Evolutionary conservation across 192 early-diverging fungal species (phyloP).

Genomic region (Mortierella hygrophila): DNA sequence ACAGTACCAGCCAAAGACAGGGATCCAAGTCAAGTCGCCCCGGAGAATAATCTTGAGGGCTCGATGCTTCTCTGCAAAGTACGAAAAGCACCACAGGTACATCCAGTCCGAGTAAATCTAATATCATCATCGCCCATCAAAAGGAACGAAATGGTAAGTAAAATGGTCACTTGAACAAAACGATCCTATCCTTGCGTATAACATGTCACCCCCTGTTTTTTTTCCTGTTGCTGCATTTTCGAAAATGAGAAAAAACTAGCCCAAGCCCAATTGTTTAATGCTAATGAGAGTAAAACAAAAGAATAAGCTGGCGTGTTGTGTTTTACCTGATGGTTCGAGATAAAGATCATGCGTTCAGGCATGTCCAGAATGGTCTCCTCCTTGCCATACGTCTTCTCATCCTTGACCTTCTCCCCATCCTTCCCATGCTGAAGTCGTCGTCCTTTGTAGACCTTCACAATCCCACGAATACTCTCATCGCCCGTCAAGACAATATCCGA

Average conservation of each 20-base stretch:
- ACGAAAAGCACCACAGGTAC: slow-evolving; percentile 75
- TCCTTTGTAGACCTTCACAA: slow-evolving; percentile 35
- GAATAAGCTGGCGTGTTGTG: neutral
- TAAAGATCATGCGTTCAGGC: slow-evolving; percentile 62
- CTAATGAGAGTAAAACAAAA: neutral
- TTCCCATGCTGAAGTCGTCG: slow-evolving; percentile 16
- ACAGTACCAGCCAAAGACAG: slow-evolving; percentile 86
- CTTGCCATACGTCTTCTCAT: slow-evolving; percentile 12
- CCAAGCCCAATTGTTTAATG: no score
- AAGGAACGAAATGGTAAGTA: neutral
- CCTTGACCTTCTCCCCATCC: slow-evolving; percentile 28
- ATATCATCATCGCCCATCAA: neutral
- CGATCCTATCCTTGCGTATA: neutral
- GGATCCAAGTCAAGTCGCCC: slow-evolving; percentile 82
- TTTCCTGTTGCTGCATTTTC: neutral
- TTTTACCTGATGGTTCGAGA: slow-evolving; percentile 71
- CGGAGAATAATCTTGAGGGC: slow-evolving; percentile 94
- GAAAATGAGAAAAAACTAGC: neutral
- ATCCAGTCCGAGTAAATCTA: slow-evolving; percentile 79
- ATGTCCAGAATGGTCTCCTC: slow-evolving; percentile 55
- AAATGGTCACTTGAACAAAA: slow-evolving; percentile 30
- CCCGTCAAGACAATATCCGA: slow-evolving; percentile 60
- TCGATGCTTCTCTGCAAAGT: slow-evolving; percentile 79
- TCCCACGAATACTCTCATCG: slow-evolving; percentile 55
- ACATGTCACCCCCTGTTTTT: neutral